Evolutionary conservation across 2,329 filamentous ascomycete genomes (phyloP).

Genomic region (Apiospora arundinis): DNA sequence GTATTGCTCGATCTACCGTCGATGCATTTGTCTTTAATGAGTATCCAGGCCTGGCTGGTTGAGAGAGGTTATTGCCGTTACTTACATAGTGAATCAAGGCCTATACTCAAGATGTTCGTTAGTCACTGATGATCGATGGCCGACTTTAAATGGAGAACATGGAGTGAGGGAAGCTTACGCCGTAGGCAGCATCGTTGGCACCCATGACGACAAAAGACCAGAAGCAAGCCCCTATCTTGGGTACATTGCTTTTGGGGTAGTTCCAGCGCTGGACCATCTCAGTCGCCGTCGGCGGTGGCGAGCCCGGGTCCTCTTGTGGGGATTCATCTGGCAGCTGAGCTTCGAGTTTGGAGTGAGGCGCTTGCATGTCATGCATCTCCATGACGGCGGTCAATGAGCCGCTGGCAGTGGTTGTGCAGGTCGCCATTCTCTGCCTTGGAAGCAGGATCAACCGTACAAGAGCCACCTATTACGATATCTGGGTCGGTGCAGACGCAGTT

Average conservation of each 20-base stretch:
- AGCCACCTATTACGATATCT: neutral
- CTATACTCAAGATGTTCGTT: conserved; percentile 34
- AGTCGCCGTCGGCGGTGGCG: conserved; percentile 30
- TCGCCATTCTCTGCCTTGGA: neutral
- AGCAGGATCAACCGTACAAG: neutral
- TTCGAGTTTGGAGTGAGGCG: conserved; percentile 15
- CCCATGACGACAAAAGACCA: conserved; percentile 65
- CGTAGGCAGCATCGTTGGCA: conserved; percentile 64
- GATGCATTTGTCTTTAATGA: neutral
- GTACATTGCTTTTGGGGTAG: conserved; percentile 53
- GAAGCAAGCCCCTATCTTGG: conserved; percentile 59
- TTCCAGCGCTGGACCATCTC: conserved; percentile 55
- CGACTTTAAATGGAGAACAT: neutral
- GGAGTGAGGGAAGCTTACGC: conserved; percentile 47
- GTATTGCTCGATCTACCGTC: conserved; percentile 49
- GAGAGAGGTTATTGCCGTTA: conserved; percentile 22
- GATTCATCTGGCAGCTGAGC: neutral
- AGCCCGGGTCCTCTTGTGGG: neutral
- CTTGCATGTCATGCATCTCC: conserved; percentile 15
- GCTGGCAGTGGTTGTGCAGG: neutral
- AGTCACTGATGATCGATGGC: neutral
- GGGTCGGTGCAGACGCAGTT: neutral
- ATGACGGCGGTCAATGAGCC: conserved; percentile 20
- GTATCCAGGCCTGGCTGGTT: neutral
- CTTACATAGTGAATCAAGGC: conserved; percentile 59